phyloP scores from a whole-genome alignment of 1,139 yeast genomes.

The Candida tropicalis region DNA sequence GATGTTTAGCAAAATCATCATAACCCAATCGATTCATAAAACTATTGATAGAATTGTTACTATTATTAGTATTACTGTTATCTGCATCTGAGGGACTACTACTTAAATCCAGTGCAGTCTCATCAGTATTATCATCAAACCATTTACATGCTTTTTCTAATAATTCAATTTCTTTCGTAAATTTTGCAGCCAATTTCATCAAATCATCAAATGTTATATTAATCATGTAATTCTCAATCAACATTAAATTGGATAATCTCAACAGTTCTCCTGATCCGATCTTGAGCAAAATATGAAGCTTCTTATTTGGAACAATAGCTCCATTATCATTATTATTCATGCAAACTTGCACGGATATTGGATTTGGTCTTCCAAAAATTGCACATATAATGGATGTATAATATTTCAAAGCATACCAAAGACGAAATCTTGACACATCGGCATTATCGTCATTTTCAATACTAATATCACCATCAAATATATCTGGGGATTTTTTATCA shows the following conservation, averaged over 20 bases:
- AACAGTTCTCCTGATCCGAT: constrained; percentile 54
- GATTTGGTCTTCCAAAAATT: constrained; percentile 57
- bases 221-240: constrained; percentile 55
- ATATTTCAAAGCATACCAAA: constrained; percentile 54
- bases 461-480: constrained; percentile 9
- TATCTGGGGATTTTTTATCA: constrained; percentile 8
- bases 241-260: constrained; percentile 50
- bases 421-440: constrained; percentile 40
- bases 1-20: constrained; percentile 23
- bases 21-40: constrained; percentile 3
- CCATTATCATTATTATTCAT: constrained; percentile 26
- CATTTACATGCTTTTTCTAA: constrained; percentile 22
- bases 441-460: constrained; percentile 29
- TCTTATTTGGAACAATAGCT: constrained; percentile 20
- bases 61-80: constrained; percentile 1
- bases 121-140: neutral
- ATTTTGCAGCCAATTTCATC: constrained; percentile 39
- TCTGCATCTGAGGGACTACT: neutral
- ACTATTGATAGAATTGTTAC: neutral
- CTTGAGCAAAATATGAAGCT: constrained; percentile 37
- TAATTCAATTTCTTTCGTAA: constrained; percentile 42
- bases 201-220: constrained; percentile 45
- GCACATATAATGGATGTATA: constrained; percentile 53
- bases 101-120: neutral
- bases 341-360: constrained; percentile 53